phyloP scores from a whole-genome alignment of 1,284 basidiomycete species.

The Ustilago bromivora region DNA sequence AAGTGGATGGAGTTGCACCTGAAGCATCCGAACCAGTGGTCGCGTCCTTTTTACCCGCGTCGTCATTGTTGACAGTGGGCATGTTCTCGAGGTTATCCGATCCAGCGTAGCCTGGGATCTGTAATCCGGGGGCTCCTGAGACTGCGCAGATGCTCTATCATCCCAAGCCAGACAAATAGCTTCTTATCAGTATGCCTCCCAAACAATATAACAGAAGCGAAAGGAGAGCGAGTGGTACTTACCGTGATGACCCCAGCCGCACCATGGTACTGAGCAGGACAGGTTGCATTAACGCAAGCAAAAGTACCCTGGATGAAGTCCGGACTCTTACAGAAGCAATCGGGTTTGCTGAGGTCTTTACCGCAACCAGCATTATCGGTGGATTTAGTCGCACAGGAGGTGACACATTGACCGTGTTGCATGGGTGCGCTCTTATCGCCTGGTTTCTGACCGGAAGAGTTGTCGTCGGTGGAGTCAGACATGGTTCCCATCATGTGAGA shows the following conservation, averaged over 20 bases:
- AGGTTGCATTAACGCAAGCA: constrained; percentile 48
- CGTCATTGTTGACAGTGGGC: constrained; percentile 35
- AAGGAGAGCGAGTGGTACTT: neutral
- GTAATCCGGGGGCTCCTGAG: constrained; percentile 17
- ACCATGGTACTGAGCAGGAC: constrained; percentile 45
- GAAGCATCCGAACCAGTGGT: constrained; percentile 4
- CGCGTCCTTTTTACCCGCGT: neutral
- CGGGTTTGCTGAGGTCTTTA: constrained; percentile 39
- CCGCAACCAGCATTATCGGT: constrained; percentile 37
- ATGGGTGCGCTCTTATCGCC: neutral
- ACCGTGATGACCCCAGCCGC: constrained; percentile 46
- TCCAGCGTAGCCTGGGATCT: constrained; percentile 36
- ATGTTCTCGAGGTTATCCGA: constrained; percentile 40
- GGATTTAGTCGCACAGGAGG: constrained; percentile 30
- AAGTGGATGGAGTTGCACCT: neutral
- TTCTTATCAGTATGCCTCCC: neutral
- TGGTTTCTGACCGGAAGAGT: constrained; percentile 9
- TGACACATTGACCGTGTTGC: constrained; percentile 39
- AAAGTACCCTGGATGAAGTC: constrained; percentile 40
- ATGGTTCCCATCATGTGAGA: constrained; percentile 21
- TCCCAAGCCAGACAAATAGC: neutral
- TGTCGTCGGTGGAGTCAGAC: constrained; percentile 32
- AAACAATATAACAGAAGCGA: neutral
- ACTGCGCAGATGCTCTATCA: constrained; percentile 34
- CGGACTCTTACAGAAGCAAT: constrained; percentile 43